Percentiles rank a stretch among this genome's conserved stretches.
phyloP scores from a whole-genome alignment of 2,329 filamentous ascomycete genomes.

The Colletotrichum coccodes region DNA sequence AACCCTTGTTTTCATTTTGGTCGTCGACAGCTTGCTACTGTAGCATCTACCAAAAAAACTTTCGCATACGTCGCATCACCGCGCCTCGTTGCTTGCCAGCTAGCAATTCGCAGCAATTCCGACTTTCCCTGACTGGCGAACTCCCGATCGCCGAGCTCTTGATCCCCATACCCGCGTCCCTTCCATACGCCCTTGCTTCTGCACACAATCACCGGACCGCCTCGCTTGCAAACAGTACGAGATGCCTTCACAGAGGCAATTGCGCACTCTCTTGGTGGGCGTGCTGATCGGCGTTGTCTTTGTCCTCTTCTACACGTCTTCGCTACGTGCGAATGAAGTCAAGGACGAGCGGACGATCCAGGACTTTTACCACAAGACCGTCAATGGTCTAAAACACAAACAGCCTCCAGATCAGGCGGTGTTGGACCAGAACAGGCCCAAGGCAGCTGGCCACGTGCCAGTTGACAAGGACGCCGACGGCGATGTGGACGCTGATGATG shows the following conservation, averaged over 20 bases:
- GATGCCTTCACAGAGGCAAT: constrained; percentile 78
- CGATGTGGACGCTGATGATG: constrained; percentile 66
- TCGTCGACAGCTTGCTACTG: constrained; percentile 10
- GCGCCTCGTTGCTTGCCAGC: constrained; percentile 5
- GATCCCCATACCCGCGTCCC: no score
- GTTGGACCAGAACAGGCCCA: constrained; percentile 50
- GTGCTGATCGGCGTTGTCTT: constrained; percentile 73
- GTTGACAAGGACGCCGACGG: constrained; percentile 65
- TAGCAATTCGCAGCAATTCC: background rate
- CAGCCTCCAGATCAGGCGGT: constrained; percentile 46
- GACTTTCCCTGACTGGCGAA: background rate
- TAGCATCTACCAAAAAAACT: constrained; percentile 2
- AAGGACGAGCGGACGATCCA: constrained; percentile 55
- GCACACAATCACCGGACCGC: background rate
- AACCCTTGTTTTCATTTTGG: constrained; percentile 1
- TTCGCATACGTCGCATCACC: background rate
- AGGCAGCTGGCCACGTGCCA: constrained; percentile 50
- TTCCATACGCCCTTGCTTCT: background rate
- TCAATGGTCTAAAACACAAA: constrained; percentile 56
- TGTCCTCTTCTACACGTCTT: constrained; percentile 78
- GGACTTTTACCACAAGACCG: constrained; percentile 71
- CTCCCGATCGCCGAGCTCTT: background rate
- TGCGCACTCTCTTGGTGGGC: constrained; percentile 74
- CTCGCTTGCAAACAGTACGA: constrained; percentile 19
- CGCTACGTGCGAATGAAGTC: constrained; percentile 60